Evolutionary conservation across 1,284 basidiomycete species (phyloP).

Genomic region (Sphagnurus paluster): DNA sequence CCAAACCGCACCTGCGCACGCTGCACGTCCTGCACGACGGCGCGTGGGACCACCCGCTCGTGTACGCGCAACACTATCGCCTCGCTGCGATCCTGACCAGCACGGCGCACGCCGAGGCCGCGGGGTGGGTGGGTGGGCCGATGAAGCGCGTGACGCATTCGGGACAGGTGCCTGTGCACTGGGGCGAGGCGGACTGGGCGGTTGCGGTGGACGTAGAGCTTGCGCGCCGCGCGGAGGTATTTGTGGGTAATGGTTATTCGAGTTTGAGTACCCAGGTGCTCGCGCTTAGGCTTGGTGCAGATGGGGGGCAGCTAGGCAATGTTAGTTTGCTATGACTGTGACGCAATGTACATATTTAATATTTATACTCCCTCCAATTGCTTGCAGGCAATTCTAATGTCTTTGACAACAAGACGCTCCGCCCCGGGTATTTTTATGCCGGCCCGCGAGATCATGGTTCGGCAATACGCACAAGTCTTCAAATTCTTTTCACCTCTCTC

Average conservation of each 20-base stretch:
- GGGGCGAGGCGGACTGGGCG: constrained; percentile 41
- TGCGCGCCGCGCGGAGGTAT: constrained; percentile 39
- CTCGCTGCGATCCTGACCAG: constrained; percentile 36
- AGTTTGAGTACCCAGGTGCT: constrained; percentile 42
- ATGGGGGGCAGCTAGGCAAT: constrained; percentile 34
- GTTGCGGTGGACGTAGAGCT: constrained; percentile 47
- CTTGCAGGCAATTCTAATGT: no score
- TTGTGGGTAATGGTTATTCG: constrained; percentile 48
- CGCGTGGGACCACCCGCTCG: constrained; percentile 43
- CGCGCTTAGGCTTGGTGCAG: constrained; percentile 40
- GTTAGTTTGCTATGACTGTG: constrained; percentile 32
- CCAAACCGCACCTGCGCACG: constrained; percentile 34
- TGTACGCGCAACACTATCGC: constrained; percentile 40
- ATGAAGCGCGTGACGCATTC: constrained; percentile 41
- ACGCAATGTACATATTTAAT: no score
- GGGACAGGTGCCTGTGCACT: constrained; percentile 32
- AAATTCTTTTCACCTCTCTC: no score
- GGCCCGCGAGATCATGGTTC: no score
- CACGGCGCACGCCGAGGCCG: constrained; percentile 27
- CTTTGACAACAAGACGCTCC: no score
- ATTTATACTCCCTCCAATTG: no score
- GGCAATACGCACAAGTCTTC: no score
- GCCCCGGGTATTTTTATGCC: no score
- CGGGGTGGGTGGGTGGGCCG: constrained; percentile 39
- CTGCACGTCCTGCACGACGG: constrained; percentile 46